Percentiles rank a stretch among this genome's conserved stretches.
phyloP scores from a whole-genome alignment of 192 early-diverging fungal genomes.

The Pilobolus umbonatus region DNA sequence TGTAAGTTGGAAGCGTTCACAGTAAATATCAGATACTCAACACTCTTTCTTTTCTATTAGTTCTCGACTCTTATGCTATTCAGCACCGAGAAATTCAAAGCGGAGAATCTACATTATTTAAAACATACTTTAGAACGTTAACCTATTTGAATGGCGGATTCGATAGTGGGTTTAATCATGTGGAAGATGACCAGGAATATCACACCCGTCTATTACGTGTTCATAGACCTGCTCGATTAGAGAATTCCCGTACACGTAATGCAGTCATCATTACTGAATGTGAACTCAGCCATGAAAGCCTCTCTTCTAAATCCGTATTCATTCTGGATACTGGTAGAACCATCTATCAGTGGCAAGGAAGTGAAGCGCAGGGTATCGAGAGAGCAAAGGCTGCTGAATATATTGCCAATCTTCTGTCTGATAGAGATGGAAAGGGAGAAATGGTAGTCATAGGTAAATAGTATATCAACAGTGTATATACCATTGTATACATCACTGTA shows the following conservation, averaged over 20 bases:
- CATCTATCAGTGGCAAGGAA: slow-evolving; percentile 70
- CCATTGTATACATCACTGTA: no score
- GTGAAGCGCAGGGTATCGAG: slow-evolving; percentile 55
- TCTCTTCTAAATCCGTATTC: slow-evolving; percentile 75
- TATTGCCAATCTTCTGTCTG: slow-evolving; percentile 50
- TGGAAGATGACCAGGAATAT: slow-evolving; percentile 39
- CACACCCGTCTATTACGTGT: slow-evolving; percentile 53
- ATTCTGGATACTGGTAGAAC: slow-evolving; percentile 64
- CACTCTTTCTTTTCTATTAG: slow-evolving; percentile 28
- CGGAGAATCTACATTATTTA: slow-evolving; percentile 58
- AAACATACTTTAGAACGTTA: slow-evolving; percentile 61
- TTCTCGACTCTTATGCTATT: slow-evolving; percentile 56
- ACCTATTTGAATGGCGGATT: slow-evolving; percentile 62
- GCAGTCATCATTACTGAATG: slow-evolving; percentile 63
- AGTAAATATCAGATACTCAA: neutral
- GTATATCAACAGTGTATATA: neutral
- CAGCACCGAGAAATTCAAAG: slow-evolving; percentile 80
- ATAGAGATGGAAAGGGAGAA: slow-evolving; percentile 54
- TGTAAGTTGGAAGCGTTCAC: slow-evolving; percentile 50
- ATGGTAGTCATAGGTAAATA: slow-evolving; percentile 60
- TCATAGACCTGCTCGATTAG: slow-evolving; percentile 33
- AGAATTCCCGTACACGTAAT: slow-evolving; percentile 33
- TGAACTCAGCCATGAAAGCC: slow-evolving; percentile 35
- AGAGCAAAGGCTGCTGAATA: slow-evolving; percentile 68
- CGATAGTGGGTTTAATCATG: slow-evolving; percentile 68